A percentile compares a stretch with the other conserved stretches of the same genome.
Conservation (phyloP, 2,329 filamentous ascomycete genomes). For the Hypoxylon sp. region DNA sequence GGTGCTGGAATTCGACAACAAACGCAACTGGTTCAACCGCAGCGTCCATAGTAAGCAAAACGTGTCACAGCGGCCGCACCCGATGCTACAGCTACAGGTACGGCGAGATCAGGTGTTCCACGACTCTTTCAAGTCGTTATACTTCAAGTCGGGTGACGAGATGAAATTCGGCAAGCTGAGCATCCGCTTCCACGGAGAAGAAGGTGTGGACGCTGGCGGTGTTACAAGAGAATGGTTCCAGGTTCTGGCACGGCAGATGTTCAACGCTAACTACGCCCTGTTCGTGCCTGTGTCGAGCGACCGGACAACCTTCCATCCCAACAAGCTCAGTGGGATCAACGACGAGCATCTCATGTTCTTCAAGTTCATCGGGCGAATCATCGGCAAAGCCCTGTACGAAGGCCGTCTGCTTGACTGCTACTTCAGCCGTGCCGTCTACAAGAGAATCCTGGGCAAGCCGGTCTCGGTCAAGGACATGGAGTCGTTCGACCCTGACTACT, state of each 20-base stretch:
- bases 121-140: conserved; percentile 97
- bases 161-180: conserved; percentile 99
- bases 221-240: conserved; percentile 99
- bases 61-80: conserved; percentile 66
- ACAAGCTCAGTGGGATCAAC: conserved; percentile 92
- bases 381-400: conserved; percentile 97
- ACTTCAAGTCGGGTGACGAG: conserved; percentile 95
- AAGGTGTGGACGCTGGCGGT: conserved; percentile 96
- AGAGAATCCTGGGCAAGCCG: conserved; percentile 91
- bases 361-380: conserved; percentile 98
- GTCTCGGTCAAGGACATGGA: conserved; percentile 99
- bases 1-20: conserved; percentile 98
- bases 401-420: conserved; percentile 95
- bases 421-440: conserved; percentile 98
- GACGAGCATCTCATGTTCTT: conserved; percentile 97
- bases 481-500: conserved; percentile 96
- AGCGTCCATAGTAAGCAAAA: conserved; percentile 83
- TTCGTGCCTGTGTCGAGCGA: conserved; percentile 98
- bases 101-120: conserved; percentile 96
- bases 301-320: conserved; percentile 97
- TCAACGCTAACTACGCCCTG: conserved; percentile 95
- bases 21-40: conserved; percentile 97
- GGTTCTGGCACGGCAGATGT: conserved; percentile 96
- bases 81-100: conserved; percentile 82
- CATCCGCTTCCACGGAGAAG: conserved; percentile 95